Base-by-base conservation (phyloP, 2,329 filamentous ascomycete species). In the Colletotrichum sp. region DNA sequence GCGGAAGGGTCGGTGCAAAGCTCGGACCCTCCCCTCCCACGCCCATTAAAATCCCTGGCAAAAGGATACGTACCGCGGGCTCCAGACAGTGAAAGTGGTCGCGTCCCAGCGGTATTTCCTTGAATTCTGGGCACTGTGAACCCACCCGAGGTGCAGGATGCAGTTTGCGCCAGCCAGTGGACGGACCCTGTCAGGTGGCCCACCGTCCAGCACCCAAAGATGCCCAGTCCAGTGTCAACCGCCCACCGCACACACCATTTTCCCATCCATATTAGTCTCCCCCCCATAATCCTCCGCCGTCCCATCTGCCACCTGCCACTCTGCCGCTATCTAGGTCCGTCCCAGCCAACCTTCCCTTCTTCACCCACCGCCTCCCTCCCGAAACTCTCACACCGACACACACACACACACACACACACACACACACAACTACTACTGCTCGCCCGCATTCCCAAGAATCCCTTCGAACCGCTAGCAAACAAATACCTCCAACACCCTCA, bases 301-400 rank as follows among this genome's bases (percentile, higher is more conserved):
- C 73, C 73, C 70, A 69, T 73, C 70, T 65, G 64, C 61, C 58
- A 73, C 70, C 73, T 72, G 73, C 73, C 73, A 72, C 73, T 75
- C 69, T 72, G 73, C 73, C 69, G 73, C 64, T 43, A 67, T 75
- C 73, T 48, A 75, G 69, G 70, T 66, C 68, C 68, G 72, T 71
- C 72, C 72, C 72, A 75, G 72, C 73, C 74, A 76, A 74, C 74
- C 65, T 66, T 76, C 32, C 74, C 71, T 76, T 74, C 74, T 74
- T 76, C 71, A 73, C 28, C 65, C 48, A 72, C 68, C 68, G 43
- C 58, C 65, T 66, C 73, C 58, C 65, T 32, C 58, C 62, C 64
- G 61, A 48, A 73, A 56, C 67, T 52, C 30, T 69, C 38, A 60
- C 71, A 74, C 73, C 73, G 71, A 76, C 71, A 43, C 38, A 38